A percentile compares a stretch with the other conserved stretches of the same genome.
Evolutionary conservation across 1,284 basidiomycete species (phyloP).

Genomic region (Ceraceosorus bombacis): DNA sequence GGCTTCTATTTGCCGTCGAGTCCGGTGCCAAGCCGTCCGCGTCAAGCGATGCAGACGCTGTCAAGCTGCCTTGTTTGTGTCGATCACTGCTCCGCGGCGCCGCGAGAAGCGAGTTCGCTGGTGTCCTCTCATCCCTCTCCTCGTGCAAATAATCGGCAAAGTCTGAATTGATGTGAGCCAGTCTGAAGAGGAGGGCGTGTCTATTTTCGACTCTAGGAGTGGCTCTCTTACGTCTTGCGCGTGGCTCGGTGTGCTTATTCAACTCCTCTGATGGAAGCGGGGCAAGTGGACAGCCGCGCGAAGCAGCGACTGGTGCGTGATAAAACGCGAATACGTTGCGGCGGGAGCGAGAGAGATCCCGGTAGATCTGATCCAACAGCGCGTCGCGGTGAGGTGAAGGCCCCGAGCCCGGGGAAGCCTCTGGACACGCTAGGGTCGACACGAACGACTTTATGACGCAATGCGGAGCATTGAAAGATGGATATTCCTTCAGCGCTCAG

Average conservation of each 20-base stretch:
- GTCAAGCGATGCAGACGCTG: too few species aligned
- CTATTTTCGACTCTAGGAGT: conserved; percentile 12
- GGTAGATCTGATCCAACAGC: conserved; percentile 41
- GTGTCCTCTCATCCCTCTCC: conserved; percentile 10
- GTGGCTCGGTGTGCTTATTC: neutral
- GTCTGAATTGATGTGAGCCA: conserved; percentile 24
- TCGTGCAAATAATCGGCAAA: conserved; percentile 20
- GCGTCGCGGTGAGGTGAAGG: conserved; percentile 16
- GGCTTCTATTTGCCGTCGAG: conserved; percentile 4
- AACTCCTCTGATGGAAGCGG: conserved; percentile 6
- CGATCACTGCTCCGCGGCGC: neutral
- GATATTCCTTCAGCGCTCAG: too few species aligned
- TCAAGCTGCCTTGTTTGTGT: too few species aligned
- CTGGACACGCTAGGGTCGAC: neutral
- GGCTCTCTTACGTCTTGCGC: neutral
- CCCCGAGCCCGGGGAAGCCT: conserved; percentile 1
- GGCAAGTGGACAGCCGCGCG: conserved; percentile 23
- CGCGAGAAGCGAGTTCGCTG: too few species aligned
- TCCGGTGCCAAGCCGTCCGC: neutral
- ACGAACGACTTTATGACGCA: too few species aligned
- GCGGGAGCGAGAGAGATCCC: conserved; percentile 33
- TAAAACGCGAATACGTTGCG: conserved; percentile 42
- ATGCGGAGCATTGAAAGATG: too few species aligned
- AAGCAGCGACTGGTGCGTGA: conserved; percentile 20
- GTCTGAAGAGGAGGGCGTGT: conserved; percentile 20